These are phyloP conservation scores for Leptodontidium sp. DNA, from an alignment of 2,329 filamentous ascomycete genomes.

Conservation along the genomic window DNA sequence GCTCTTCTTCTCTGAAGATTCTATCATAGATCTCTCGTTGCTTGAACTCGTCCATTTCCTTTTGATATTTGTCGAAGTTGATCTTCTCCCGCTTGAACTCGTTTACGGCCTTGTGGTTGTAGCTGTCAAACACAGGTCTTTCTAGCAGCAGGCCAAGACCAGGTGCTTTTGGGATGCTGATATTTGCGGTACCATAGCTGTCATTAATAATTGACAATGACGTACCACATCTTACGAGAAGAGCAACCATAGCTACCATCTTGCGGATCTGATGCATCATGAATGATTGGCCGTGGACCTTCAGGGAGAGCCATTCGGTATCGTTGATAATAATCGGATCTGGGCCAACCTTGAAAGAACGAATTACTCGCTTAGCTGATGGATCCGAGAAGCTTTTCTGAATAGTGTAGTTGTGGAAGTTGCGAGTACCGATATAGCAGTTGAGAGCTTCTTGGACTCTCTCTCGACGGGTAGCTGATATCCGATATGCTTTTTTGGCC, in stretches of 20 bases:
- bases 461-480: constrained; percentile 73
- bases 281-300: constrained; percentile 97
- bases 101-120: constrained; percentile 77
- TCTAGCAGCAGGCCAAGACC: constrained; percentile 89
- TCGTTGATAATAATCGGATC: constrained; percentile 85
- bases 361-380: constrained; percentile 89
- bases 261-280: constrained; percentile 99
- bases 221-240: constrained; percentile 86
- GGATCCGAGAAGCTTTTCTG: constrained; percentile 84
- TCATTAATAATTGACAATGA: constrained; percentile 74
- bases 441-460: constrained; percentile 79
- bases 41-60: constrained; percentile 88
- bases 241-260: constrained; percentile 93
- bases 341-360: constrained; percentile 82
- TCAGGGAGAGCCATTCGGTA: constrained; percentile 94
- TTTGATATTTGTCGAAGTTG: constrained; percentile 80
- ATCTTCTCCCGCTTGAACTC: constrained; percentile 73
- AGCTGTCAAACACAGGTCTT: constrained; percentile 87
- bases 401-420: constrained; percentile 98
- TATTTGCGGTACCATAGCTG: constrained; percentile 74
- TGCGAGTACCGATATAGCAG: constrained; percentile 82
- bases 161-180: constrained; percentile 93
- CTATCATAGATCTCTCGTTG: constrained; percentile 89
- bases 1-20: constrained; percentile 90
- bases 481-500: constrained; percentile 86